Base-by-base conservation (phyloP, 768 basidiomycete species). In the Cystoderma amianthinum region DNA sequence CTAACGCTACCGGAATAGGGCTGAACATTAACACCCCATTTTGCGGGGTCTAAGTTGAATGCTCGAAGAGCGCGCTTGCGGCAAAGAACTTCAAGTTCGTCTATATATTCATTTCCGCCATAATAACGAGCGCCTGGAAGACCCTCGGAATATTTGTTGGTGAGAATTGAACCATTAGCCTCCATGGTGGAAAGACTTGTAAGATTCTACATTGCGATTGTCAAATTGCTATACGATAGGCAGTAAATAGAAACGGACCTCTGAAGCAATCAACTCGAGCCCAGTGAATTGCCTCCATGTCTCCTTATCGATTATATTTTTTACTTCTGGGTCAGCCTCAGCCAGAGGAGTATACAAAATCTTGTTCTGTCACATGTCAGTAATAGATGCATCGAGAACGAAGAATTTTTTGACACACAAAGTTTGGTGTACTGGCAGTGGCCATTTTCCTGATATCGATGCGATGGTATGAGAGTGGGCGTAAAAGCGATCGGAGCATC, bases 81-180 rank as follows among this genome's bases (percentile, higher is more conserved):
- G 71, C 90, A 92, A 44, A 99, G 81, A 46, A 77, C 65, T 67
- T 98, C 96, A 56, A 99, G 85, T 60, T 96, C 90, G 58, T 98
- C 96, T 52, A 97, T 86, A 70, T 85, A 85, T 66, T 98, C 96
- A 69, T 98, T 99, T 44, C 95, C 95, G 54, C 92, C 93, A 52
- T 95, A 97, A 69, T 96, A 96, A 44, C 94, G 84, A 34, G 93
- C 94, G 42, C 79, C 81, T n/a, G 96, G 96, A 36, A 98, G 89
- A 72, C 96, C 96, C 68, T 98, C 96, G 16, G 96, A 98, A 74
- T 96, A 96, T 69, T 97, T 98, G 81, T 96, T 96, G 60, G 95
- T 97, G 59, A 98, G 64, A 61, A 99, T 94, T 42, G 95, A 97
- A 38, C 96, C 96, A 66, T 97, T 97, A 48, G 94, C 95, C 67